Base-by-base conservation (phyloP, 371 early-diverging fungal genomes). In the Saksenaea oblongispora region DNA sequence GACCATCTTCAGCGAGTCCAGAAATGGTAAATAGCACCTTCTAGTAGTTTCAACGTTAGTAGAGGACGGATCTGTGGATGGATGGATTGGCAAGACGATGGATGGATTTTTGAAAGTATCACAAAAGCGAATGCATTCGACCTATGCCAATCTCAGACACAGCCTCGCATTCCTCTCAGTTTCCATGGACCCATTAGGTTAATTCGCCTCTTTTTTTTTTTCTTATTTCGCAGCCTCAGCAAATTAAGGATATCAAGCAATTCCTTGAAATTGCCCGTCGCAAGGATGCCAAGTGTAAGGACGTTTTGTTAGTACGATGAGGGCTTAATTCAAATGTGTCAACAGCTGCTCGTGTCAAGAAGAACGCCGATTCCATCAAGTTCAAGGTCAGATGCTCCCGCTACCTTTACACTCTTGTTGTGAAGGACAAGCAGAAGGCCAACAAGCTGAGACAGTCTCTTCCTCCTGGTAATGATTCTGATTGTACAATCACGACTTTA, bases 331-430 rank as follows among this genome's bases (percentile, higher is more conserved):
- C 22, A 11, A 63, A 59, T 47, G 14, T 54, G 14, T 18, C 22
- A 11, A 63, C 58, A 92, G 91, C 93, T 73, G 93, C 95, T 72
- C 91, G 89, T 77, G 91, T 98, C 87, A 97, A 97, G 95, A 96
- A 96, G 94, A 97, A 92, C 89, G 92, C 91, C 75, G 87, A 86
- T 74, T 82, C 89, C 75, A 86, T 88, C 92, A 98, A 98, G 91
- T 98, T 98, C 93, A 98, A 98, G 95, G 93, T 98, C 73, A 91
- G 99, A 77, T 95, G 98, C 91, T 93, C 97, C 62, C 89, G 89
- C 75, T 97, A 95, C 89, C 90, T 98, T 71, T 97, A 97, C 93
- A 98, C 99, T 67, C 89, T 98, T 66, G 91, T 94, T 63, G 93
- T 98, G 69, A 88, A 95, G 64, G 99, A 98, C 79, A 87, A 91